A percentile compares a stretch with the other conserved stretches of the same genome.
Conservation (phyloP, 2,329 filamentous ascomycete species). For the Aaosphaeria pasadenensis region DNA sequence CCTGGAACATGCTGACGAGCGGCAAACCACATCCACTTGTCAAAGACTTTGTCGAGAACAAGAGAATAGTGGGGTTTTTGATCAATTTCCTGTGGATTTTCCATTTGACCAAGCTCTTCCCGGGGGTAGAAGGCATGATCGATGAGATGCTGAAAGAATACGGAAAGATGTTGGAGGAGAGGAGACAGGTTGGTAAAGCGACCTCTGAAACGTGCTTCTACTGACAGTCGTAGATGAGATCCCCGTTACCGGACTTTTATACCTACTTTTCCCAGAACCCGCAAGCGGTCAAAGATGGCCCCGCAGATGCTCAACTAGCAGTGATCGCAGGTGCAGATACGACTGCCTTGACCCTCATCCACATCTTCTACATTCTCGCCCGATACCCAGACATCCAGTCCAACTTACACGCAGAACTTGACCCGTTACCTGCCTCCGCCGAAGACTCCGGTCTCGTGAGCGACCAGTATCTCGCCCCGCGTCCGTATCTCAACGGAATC, state of each 20-base stretch:
- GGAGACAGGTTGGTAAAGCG: background rate
- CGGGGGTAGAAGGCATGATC: background rate
- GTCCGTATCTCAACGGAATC: conserved; percentile 24
- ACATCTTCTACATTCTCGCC: conserved; percentile 49
- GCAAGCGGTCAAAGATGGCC: background rate
- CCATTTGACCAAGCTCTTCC: background rate
- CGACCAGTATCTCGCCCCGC: background rate
- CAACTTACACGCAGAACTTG: background rate
- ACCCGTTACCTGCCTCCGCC: background rate
- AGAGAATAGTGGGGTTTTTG: background rate
- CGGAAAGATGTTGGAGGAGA: background rate
- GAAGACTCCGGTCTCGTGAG: background rate
- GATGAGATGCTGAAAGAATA: background rate
- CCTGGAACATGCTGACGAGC: conserved; percentile 28
- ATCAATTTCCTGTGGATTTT: background rate
- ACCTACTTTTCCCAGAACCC: background rate
- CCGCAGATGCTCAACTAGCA: background rate
- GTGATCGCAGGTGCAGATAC: conserved; percentile 45
- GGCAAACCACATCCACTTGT: background rate
- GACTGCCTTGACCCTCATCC: conserved; percentile 48
- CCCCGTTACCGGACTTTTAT: background rate
- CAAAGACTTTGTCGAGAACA: background rate
- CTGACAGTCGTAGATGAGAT: background rate
- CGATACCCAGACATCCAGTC: background rate
- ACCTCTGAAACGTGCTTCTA: background rate